Evolutionary conservation across 2,329 filamentous ascomycete species (phyloP).

Genomic region (Phaeomoniella chlamydospora): DNA sequence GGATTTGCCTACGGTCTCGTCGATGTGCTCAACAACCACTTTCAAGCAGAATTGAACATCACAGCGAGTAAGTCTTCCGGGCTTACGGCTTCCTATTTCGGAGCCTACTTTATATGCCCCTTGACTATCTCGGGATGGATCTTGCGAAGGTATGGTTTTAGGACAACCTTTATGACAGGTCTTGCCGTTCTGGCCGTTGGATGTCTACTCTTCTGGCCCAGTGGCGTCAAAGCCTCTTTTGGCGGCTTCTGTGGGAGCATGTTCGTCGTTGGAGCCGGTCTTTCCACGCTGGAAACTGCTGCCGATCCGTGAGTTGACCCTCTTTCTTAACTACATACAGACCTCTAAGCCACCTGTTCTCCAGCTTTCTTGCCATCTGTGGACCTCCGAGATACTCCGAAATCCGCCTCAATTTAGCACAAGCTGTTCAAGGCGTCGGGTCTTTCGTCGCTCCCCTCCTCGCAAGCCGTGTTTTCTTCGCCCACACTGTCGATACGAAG

Average conservation of each 20-base stretch:
- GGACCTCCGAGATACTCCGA: constrained; percentile 45
- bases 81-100: constrained; percentile 37
- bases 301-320: constrained; percentile 44
- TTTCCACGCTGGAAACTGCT: constrained; percentile 43
- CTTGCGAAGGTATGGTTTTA: constrained; percentile 32
- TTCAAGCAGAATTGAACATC: constrained; percentile 41
- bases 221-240: constrained; percentile 38
- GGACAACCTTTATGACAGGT: constrained; percentile 32
- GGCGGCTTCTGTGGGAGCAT: constrained; percentile 46
- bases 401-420: constrained; percentile 43
- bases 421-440: constrained; percentile 44
- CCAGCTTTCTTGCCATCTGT: constrained; percentile 35
- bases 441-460: constrained; percentile 45
- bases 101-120: constrained; percentile 29
- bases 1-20: constrained; percentile 34
- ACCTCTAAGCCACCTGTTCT: background rate
- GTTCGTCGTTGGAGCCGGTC: constrained; percentile 37
- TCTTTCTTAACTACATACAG: constrained; percentile 2
- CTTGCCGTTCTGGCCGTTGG: constrained; percentile 41
- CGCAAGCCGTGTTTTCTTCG: constrained; percentile 48
- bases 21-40: constrained; percentile 39
- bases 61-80: constrained; percentile 44
- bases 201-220: constrained; percentile 45
- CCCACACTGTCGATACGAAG: constrained; percentile 32
- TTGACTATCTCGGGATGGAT: constrained; percentile 21